A percentile compares a stretch with the other conserved stretches of the same genome.
Conservation (phyloP, 495 filamentous ascomycete genomes). For the Neurospora sp. region DNA sequence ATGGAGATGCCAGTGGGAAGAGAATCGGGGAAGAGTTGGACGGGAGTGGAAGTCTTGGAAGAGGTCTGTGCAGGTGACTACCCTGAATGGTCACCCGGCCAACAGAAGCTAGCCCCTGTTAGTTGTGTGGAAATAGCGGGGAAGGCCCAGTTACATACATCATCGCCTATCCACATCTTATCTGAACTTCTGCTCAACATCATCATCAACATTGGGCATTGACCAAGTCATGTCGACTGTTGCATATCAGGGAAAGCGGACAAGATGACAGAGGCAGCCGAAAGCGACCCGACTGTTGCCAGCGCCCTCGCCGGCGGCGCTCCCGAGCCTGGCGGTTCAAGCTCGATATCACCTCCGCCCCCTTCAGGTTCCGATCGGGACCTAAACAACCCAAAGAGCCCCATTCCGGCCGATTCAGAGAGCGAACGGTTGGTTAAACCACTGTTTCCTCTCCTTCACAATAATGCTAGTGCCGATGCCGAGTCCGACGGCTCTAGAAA, state of each 20-base stretch:
- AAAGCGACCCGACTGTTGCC: not conserved
- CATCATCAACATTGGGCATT: not conserved
- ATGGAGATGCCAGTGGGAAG: not conserved
- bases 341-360: not conserved
- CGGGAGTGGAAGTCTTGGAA: not conserved
- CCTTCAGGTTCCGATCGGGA: not conserved
- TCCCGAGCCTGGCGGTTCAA: not conserved
- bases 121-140: not conserved
- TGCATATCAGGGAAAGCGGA: not conserved
- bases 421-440: slow-evolving; percentile 8
- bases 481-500: slow-evolving; percentile 15
- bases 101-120: not conserved
- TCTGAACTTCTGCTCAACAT: not conserved
- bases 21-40: not conserved
- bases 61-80: not conserved
- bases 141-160: not conserved
- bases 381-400: not conserved
- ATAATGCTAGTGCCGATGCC: slow-evolving; percentile 28
- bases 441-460: slow-evolving; percentile 34
- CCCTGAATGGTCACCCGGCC: not conserved
- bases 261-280: slow-evolving; percentile 2
- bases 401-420: slow-evolving; percentile 2
- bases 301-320: not conserved
- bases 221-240: not conserved
- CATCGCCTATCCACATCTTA: not conserved